Evolutionary conservation across 164 flowering plant genomes (phyloP).

Genomic region (Buxus sempervirens): DNA sequence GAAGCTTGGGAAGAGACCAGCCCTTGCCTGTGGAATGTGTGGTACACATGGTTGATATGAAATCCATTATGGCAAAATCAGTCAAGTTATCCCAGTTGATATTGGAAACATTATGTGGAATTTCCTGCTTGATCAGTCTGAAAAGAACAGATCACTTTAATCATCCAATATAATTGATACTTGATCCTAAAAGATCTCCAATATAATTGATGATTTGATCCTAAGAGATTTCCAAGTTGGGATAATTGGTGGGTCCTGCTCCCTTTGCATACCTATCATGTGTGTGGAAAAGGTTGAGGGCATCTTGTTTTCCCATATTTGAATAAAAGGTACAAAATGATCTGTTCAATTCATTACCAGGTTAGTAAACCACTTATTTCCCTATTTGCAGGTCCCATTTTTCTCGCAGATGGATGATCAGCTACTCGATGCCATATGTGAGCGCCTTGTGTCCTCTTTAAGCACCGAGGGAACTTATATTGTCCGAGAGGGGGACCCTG

Average conservation of each 20-base stretch:
- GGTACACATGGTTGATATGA: neutral
- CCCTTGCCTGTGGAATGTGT: neutral
- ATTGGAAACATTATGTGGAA: neutral
- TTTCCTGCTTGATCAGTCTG: too few relatives aligned
- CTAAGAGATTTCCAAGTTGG: neutral
- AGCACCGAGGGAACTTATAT: slow-evolving; percentile 79
- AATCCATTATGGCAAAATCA: neutral
- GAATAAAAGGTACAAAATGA: neutral
- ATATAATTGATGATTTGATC: neutral
- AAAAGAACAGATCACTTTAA: too few relatives aligned
- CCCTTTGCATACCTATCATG: neutral
- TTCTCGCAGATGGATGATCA: slow-evolving; percentile 98
- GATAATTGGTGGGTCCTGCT: neutral
- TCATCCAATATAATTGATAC: too few relatives aligned
- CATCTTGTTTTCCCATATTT: neutral
- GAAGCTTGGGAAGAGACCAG: neutral
- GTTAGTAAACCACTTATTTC: neutral
- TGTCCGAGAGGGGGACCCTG: slow-evolving; percentile 93
- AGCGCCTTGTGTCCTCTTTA: slow-evolving; percentile 75
- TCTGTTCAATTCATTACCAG: neutral
- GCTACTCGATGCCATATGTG: slow-evolving; percentile 95
- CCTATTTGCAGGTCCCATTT: slow-evolving; percentile 70
- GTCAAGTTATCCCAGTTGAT: neutral
- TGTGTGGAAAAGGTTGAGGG: neutral
- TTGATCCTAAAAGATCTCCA: too few relatives aligned